These are phyloP conservation scores for Diaporthe citri DNA, from an alignment of 2,329 filamentous ascomycete species.

Conservation along the genomic window DNA sequence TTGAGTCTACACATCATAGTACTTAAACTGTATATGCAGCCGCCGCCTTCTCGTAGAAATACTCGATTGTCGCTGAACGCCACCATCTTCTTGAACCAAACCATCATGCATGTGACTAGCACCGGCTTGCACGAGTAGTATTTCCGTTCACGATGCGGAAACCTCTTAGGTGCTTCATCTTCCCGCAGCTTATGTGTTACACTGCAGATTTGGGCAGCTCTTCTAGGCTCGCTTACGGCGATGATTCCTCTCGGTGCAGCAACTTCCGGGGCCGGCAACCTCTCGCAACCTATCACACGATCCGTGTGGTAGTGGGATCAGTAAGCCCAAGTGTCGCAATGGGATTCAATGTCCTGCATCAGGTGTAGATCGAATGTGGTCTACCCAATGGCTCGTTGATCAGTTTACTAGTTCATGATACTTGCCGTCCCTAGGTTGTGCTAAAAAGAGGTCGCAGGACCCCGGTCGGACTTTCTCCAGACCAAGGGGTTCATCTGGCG, in stretches of 20 bases:
- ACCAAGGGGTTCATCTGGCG: background rate
- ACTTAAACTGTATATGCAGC: background rate
- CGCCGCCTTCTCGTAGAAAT: background rate
- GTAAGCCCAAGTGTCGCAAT: background rate
- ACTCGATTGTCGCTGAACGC: background rate
- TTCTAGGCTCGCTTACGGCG: background rate
- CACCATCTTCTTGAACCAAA: background rate
- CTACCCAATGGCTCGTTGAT: background rate
- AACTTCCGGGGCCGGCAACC: background rate
- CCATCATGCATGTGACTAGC: background rate
- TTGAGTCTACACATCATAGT: background rate
- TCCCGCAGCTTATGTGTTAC: background rate
- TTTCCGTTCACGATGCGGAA: background rate
- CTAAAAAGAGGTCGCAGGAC: background rate
- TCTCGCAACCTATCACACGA: background rate
- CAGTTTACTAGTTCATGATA: background rate
- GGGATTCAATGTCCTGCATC: background rate
- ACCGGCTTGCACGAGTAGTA: background rate
- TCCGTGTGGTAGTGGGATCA: background rate
- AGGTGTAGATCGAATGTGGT: background rate
- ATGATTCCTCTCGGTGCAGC: background rate
- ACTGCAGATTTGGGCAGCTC: slow-evolving; percentile 3
- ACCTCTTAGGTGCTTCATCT: background rate
- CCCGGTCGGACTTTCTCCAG: background rate
- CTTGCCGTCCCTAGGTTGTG: background rate